Evolutionary conservation across 768 basidiomycete species (phyloP).

Genomic region (Leccinum subgranulosum): DNA sequence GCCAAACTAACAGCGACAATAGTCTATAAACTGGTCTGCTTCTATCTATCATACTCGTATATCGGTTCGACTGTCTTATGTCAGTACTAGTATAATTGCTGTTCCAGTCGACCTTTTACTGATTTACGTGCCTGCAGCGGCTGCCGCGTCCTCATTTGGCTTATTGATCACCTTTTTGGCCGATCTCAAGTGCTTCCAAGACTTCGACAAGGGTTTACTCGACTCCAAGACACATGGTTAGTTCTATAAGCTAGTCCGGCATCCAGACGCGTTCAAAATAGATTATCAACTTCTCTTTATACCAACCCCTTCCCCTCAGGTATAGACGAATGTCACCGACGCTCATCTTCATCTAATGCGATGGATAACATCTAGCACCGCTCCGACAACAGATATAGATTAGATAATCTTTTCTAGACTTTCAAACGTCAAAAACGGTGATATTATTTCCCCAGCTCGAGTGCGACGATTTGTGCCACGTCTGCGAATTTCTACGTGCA

Average conservation of each 20-base stretch:
- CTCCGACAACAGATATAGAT: conserved; percentile 59
- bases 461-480: background rate
- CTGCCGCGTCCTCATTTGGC: conserved; percentile 64
- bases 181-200: conserved; percentile 73
- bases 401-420: too few relatives aligned
- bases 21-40: conserved; percentile 84
- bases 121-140: conserved; percentile 41
- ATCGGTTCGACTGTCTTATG: conserved; percentile 77
- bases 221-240: conserved; percentile 73
- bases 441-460: background rate
- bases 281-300: conserved; percentile 33
- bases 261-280: conserved; percentile 24
- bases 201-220: conserved; percentile 79
- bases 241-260: conserved; percentile 38
- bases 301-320: conserved; percentile 35
- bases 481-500: conserved; percentile 6
- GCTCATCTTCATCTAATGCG: conserved; percentile 37
- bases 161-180: conserved; percentile 71
- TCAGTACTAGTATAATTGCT: conserved; percentile 41
- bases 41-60: conserved; percentile 72
- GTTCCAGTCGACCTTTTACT: background rate
- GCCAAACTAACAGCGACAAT: background rate
- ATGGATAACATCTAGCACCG: conserved; percentile 39
- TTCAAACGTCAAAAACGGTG: too few relatives aligned
- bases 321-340: conserved; percentile 44